A percentile compares a stretch with the other conserved stretches of the same genome.
Evolutionary conservation across 2,329 filamentous ascomycete species (phyloP).

Genomic region (Botrytis hyacinthi): DNA sequence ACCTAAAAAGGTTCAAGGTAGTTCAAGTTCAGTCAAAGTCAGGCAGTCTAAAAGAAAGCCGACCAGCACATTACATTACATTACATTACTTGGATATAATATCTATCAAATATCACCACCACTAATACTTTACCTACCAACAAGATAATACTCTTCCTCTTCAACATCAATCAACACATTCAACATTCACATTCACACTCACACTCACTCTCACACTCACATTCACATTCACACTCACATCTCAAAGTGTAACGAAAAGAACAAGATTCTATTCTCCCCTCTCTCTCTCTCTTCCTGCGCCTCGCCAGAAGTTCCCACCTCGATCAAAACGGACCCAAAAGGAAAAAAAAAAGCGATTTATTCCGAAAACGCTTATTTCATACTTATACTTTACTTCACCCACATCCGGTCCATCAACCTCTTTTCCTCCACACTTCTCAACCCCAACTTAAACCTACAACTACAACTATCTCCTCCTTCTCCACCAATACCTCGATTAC

Average conservation of each 20-base stretch:
- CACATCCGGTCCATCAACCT: constrained; percentile 10
- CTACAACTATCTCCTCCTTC: not conserved
- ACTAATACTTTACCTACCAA: not conserved
- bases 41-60: not conserved
- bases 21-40: not conserved
- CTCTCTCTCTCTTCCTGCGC: not conserved
- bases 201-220: not conserved
- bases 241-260: not conserved
- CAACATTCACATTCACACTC: not conserved
- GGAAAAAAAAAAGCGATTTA: constrained; percentile 7
- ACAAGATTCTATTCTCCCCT: not conserved
- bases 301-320: constrained; percentile 7
- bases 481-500: not conserved
- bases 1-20: not conserved
- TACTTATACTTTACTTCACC: constrained; percentile 5
- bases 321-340: constrained; percentile 14
- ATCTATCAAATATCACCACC: not conserved
- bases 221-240: not conserved
- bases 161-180: not conserved
- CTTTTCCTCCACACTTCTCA: not conserved
- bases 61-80: constrained; percentile 3
- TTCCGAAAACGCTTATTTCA: constrained; percentile 13
- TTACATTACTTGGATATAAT: not conserved
- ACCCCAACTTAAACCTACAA: not conserved
- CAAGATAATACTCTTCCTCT: not conserved